Conservation (phyloP, 2,329 filamentous ascomycete genomes). For the Cytospora piceicola region DNA sequence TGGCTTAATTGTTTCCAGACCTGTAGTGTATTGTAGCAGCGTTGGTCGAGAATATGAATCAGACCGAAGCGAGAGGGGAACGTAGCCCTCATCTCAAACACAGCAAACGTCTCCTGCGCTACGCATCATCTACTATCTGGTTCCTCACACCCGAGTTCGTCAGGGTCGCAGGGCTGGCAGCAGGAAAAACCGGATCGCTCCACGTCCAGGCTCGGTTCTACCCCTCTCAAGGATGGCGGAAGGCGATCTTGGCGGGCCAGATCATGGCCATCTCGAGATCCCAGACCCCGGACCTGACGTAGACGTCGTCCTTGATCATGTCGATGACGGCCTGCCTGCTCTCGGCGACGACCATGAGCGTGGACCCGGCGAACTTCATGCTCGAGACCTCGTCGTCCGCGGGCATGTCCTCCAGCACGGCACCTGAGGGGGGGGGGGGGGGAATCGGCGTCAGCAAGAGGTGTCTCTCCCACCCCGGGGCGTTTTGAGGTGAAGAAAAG, state of each 20-base stretch:
- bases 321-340: slow-evolving; percentile 71
- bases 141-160: background rate
- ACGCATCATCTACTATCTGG: background rate
- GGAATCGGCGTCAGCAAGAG: slow-evolving; percentile 14
- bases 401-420: slow-evolving; percentile 68
- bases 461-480: background rate
- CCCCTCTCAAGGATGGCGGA: slow-evolving; percentile 39
- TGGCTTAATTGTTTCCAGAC: background rate
- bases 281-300: slow-evolving; percentile 75
- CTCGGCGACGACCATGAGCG: slow-evolving; percentile 68
- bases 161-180: background rate
- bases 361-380: slow-evolving; percentile 74
- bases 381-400: slow-evolving; percentile 60
- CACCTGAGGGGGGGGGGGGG: slow-evolving; percentile 51
- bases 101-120: background rate
- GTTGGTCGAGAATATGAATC: slow-evolving; percentile 11
- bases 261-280: slow-evolving; percentile 69
- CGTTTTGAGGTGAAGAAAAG: slow-evolving; percentile 7
- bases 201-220: too few relatives aligned
- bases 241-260: slow-evolving; percentile 52
- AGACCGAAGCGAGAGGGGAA: background rate
- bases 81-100: background rate
- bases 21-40: background rate
- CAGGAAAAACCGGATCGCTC: background rate
- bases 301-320: slow-evolving; percentile 72